phyloP scores from a whole-genome alignment of 352 stramenopile species.

The Globisporangium irregulare region DNA sequence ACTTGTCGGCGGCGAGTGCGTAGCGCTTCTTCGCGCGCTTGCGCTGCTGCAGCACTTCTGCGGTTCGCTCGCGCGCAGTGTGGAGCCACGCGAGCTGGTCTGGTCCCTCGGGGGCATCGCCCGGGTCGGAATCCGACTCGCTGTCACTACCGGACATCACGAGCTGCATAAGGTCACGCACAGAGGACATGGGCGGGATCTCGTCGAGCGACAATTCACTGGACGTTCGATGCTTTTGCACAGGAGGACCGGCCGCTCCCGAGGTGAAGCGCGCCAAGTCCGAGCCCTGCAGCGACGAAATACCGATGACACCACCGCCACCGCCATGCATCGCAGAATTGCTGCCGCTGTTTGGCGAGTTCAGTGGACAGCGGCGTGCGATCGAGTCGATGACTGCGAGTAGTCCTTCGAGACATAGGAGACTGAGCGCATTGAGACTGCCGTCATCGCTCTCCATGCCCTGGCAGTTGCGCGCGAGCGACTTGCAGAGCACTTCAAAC shows the following conservation, averaged over 20 bases:
- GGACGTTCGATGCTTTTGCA: constrained; percentile 16
- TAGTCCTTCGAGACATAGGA: constrained; percentile 79
- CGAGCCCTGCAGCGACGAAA: constrained; percentile 57
- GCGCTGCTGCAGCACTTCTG: constrained; percentile 87
- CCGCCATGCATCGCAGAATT: constrained; percentile 5
- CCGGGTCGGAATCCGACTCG: constrained; percentile 64
- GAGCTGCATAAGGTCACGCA: constrained; percentile 81
- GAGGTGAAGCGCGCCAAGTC: constrained; percentile 68
- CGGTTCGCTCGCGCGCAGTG: constrained; percentile 80
- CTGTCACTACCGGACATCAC: constrained; percentile 79
- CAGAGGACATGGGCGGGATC: constrained; percentile 81
- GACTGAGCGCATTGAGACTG: constrained; percentile 60
- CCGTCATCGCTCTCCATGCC: constrained; percentile 62
- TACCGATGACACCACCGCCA: constrained; percentile 20
- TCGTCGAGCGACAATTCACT: constrained; percentile 67
- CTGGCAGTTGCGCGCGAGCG: constrained; percentile 87
- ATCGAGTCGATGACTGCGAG: constrained; percentile 95
- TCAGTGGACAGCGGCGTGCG: constrained; percentile 77
- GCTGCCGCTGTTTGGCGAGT: constrained; percentile 16
- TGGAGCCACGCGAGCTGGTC: constrained; percentile 80
- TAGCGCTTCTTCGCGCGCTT: constrained; percentile 92
- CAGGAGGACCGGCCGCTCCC: constrained; percentile 15
- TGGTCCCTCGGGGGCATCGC: constrained; percentile 21
- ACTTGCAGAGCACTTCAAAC: constrained; percentile 96
- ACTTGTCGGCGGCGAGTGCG: constrained; percentile 88